A percentile compares a stretch with the other conserved stretches of the same genome.
Conservation (phyloP, 805 yeast species). For the Citeromyces matritensis region DNA sequence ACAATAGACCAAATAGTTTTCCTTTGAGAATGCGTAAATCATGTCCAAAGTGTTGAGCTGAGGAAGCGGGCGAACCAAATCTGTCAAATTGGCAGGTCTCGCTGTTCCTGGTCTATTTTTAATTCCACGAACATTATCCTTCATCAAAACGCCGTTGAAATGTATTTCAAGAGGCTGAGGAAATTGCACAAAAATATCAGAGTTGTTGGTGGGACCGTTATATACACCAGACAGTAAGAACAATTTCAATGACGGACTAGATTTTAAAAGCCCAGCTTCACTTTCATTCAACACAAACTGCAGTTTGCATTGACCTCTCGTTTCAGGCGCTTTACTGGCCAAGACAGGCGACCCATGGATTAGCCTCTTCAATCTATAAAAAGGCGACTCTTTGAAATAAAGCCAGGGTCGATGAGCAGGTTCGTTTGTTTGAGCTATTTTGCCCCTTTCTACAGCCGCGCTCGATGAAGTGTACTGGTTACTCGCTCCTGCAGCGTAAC, state of each 20-base stretch:
- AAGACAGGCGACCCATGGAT: conserved; percentile 33
- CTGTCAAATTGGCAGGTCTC: conserved; percentile 68
- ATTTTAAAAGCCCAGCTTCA: conserved; percentile 22
- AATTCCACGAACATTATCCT: conserved; percentile 54
- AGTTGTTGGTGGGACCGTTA: conserved; percentile 9
- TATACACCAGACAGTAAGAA: conserved; percentile 41
- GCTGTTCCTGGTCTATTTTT: conserved; percentile 70
- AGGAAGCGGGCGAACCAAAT: conserved; percentile 17
- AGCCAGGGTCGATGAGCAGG: conserved; percentile 18
- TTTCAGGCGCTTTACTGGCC: conserved; percentile 21
- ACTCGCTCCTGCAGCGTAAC: conserved; percentile 10
- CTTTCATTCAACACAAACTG: conserved; percentile 24
- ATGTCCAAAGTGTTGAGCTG: conserved; percentile 28
- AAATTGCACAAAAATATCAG: conserved; percentile 29
- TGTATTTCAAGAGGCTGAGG: conserved; percentile 62
- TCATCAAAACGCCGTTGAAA: conserved; percentile 34
- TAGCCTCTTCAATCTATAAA: conserved; percentile 30
- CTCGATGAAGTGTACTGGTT: conserved; percentile 6
- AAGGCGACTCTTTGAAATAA: conserved; percentile 39
- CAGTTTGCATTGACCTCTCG: conserved; percentile 27
- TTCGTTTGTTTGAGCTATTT: background rate
- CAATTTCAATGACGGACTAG: conserved; percentile 18
- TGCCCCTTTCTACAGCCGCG: conserved; percentile 1
- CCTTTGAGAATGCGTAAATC: conserved; percentile 41
- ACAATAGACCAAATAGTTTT: conserved; percentile 33